These are phyloP conservation scores for Xerocomellus dryophilus DNA, from an alignment of 768 basidiomycete species.

Conservation along the genomic window DNA sequence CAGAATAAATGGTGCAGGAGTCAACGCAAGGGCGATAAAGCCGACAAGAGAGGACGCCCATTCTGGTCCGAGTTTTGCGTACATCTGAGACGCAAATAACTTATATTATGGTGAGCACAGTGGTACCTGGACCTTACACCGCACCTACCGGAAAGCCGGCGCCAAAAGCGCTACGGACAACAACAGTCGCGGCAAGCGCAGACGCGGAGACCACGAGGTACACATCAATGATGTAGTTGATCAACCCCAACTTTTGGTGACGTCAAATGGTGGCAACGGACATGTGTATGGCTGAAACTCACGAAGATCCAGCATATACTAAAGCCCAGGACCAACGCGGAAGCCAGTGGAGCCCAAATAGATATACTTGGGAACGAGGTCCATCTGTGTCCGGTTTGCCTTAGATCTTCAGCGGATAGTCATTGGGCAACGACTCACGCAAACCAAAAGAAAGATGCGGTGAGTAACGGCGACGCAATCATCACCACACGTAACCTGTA, in stretches of 20 bases:
- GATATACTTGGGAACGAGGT: conserved; percentile 52
- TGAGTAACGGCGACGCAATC: conserved; percentile 49
- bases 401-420: background rate
- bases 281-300: conserved; percentile 22
- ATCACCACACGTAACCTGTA: conserved; percentile 49
- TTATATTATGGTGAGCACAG: conserved; percentile 9
- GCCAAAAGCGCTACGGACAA: conserved; percentile 52
- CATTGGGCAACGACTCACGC: conserved; percentile 33
- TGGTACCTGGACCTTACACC: background rate
- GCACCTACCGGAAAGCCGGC: conserved; percentile 42
- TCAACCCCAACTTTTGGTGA: conserved; percentile 41
- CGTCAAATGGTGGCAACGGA: background rate
- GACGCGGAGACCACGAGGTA: conserved; percentile 55
- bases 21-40: conserved; percentile 47
- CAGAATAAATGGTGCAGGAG: conserved; percentile 51
- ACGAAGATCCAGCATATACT: conserved; percentile 55
- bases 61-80: conserved; percentile 42
- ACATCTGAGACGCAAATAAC: conserved; percentile 59
- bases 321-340: conserved; percentile 51
- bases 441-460: conserved; percentile 64
- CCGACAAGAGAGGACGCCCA: conserved; percentile 63
- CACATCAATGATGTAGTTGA: conserved; percentile 63
- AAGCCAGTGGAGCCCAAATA: conserved; percentile 51
- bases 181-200: conserved; percentile 52
- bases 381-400: conserved; percentile 40